Base-by-base conservation (phyloP, 495 filamentous ascomycete genomes). In the Daldinia childiae region DNA sequence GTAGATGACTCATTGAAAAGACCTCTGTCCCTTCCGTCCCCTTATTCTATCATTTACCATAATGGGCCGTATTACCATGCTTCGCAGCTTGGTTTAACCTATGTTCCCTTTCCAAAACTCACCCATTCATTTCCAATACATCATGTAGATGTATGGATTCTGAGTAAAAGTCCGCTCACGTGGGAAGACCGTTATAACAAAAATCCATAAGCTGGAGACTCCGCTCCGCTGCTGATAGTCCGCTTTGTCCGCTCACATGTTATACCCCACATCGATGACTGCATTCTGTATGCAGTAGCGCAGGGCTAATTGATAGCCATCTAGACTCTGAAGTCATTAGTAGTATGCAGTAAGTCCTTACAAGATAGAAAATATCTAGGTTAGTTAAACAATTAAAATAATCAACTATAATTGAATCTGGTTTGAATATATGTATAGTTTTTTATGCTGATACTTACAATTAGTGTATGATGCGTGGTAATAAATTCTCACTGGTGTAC, bases 101-200 rank as follows among this genome's bases (percentile, higher is more conserved):
- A 21, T 19, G 11, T 19, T 11, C 12, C 17, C 17, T 8, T 17
- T 19, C 43, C 3, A 17, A 0, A 3, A 48, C 3, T 9, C 17
- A 12, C 7, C 43, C 8, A 3, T 48, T 48, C 43, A 11, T 11
- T 48, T 48, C 43, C 4, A 19, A 24, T 48, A 21, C 8, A 12
- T 24, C 4, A 12, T 27, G 15, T 51, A 9, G 7, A 24, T 19
- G 21, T 8, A 34, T 6, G n/a, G 34, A 65, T 17, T 9, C 24
- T 2, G 21, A 26, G 9, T 38, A 43, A 30, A 56, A 60, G 64
- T 68, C 69, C 69, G 69, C 69, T 72, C 69, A 72, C 64, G 55
- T 72, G 68, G 24, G 9, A 27, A 41, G 11, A 14, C 29, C 6
- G 15, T 43, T 21, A 15, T 7, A 19, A 27, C 24, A 50, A 51